Conservation (phyloP, 140 eudicot species). For the Ambrosia hybrid region DNA sequence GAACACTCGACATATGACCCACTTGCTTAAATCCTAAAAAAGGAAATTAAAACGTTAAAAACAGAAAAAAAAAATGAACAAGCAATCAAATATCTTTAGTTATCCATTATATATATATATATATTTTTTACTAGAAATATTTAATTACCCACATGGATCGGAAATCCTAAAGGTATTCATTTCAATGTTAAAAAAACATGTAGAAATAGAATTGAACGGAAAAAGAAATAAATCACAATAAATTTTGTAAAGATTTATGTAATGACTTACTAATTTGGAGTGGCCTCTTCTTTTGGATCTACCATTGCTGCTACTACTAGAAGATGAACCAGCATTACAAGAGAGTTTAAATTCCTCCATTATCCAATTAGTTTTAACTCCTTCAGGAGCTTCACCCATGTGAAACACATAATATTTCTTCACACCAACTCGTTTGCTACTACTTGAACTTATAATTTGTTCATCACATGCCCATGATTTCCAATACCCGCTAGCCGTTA, state of each 20-base stretch:
- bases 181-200: background rate
- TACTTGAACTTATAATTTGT: slow-evolving; percentile 47
- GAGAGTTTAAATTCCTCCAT: slow-evolving; percentile 88
- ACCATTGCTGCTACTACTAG: slow-evolving; percentile 42
- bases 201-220: background rate
- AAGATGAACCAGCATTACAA: slow-evolving; percentile 40
- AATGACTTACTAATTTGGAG: slow-evolving; percentile 54
- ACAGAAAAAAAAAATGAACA: background rate
- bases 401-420: slow-evolving; percentile 71
- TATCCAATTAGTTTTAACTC: slow-evolving; percentile 84
- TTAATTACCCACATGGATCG: background rate
- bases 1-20: slow-evolving; percentile 93
- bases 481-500: slow-evolving; percentile 80
- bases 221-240: background rate
- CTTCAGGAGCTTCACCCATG: slow-evolving; percentile 64
- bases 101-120: background rate
- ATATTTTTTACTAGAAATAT: background rate
- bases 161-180: background rate
- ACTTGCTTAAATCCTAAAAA: slow-evolving; percentile 75
- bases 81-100: background rate
- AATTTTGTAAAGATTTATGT: background rate
- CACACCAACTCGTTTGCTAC: slow-evolving; percentile 57
- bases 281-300: slow-evolving; percentile 57
- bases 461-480: slow-evolving; percentile 70
- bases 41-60: slow-evolving; percentile 3